These are phyloP conservation scores for Ustilago trichophora DNA, from an alignment of 1,284 basidiomycete species.

Conservation along the genomic window DNA sequence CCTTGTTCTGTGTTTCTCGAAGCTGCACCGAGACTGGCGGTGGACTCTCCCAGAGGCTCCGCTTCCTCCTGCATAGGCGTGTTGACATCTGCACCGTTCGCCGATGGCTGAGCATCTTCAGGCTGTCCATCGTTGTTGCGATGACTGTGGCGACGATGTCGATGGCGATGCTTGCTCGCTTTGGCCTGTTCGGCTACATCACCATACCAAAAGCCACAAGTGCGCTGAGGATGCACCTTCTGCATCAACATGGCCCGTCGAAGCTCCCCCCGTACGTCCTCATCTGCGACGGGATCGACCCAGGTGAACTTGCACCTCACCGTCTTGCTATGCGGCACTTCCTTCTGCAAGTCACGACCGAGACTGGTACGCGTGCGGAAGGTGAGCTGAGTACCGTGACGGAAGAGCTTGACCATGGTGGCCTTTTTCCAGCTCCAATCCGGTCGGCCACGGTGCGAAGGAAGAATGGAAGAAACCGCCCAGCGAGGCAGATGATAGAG, in stretches of 20 bases:
- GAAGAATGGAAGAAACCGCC: constrained; percentile 42
- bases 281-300: constrained; percentile 45
- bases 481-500: constrained; percentile 51
- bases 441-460: constrained; percentile 37
- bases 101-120: background rate
- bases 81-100: background rate
- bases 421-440: constrained; percentile 61
- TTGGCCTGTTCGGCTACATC: constrained; percentile 23
- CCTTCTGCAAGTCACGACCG: constrained; percentile 44
- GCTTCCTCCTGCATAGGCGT: constrained; percentile 7
- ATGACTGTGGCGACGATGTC: background rate
- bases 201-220: constrained; percentile 60
- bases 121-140: background rate
- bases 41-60: constrained; percentile 1
- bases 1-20: constrained; percentile 5
- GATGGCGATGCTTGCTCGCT: background rate
- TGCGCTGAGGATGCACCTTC: constrained; percentile 29
- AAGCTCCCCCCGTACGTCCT: constrained; percentile 55
- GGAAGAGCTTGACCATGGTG: constrained; percentile 53
- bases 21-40: constrained; percentile 3
- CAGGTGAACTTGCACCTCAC: constrained; percentile 55
- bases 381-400: constrained; percentile 54
- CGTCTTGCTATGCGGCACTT: constrained; percentile 56
- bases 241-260: constrained; percentile 52
- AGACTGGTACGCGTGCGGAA: constrained; percentile 58